phyloP scores from a whole-genome alignment of 371 early-diverging fungal genomes.

The Mucor indicus region DNA sequence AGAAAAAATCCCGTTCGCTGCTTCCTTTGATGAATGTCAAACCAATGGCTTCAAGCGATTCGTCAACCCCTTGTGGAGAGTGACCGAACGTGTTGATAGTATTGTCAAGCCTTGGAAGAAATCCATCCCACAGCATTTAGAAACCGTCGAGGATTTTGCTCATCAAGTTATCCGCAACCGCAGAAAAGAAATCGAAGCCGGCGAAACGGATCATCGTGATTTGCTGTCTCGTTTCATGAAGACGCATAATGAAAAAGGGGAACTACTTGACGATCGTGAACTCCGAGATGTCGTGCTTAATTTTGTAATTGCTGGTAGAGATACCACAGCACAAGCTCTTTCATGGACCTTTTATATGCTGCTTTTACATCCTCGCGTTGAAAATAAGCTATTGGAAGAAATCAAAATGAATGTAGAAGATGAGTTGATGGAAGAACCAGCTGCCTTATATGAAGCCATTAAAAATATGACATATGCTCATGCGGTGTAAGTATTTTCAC shows the following conservation, averaged over 20 bases:
- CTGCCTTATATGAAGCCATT: constrained; percentile 39
- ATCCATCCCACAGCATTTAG: constrained; percentile 35
- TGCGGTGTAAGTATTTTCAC: constrained; percentile 55
- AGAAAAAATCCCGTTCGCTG: constrained; percentile 49
- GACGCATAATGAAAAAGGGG: constrained; percentile 50
- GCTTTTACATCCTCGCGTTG: constrained; percentile 43
- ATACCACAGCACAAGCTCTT: constrained; percentile 72
- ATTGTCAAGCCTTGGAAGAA: constrained; percentile 16
- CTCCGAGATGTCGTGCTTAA: constrained; percentile 67
- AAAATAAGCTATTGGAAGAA: constrained; percentile 56
- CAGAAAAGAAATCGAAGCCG: constrained; percentile 15
- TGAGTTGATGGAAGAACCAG: constrained; percentile 31
- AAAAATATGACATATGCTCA: constrained; percentile 55
- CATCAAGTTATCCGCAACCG: constrained; percentile 38
- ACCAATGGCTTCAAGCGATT: constrained; percentile 25
- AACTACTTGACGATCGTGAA: constrained; percentile 45
- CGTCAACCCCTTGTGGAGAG: constrained; percentile 16
- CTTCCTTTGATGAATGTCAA: constrained; percentile 54
- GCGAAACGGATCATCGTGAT: constrained; percentile 29
- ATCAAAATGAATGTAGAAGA: constrained; percentile 37
- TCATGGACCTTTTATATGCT: constrained; percentile 67
- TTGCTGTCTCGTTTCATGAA: constrained; percentile 59
- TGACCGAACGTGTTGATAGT: background rate
- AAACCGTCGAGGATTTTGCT: constrained; percentile 46
- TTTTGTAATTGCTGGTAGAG: constrained; percentile 66